Conservation (phyloP, 768 basidiomycete genomes). For the Auriculariales sp. region DNA sequence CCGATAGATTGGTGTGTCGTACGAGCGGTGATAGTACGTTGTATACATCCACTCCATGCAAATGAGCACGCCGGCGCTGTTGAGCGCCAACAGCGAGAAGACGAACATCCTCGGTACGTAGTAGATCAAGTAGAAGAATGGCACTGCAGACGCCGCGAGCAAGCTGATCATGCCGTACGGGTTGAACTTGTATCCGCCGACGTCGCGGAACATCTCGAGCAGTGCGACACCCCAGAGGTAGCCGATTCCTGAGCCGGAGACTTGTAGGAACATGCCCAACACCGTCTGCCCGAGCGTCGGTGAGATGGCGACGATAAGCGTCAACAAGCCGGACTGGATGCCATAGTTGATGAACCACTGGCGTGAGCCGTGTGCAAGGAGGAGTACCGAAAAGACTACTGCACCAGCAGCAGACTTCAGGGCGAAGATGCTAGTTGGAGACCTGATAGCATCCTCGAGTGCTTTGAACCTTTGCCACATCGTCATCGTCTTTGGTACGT, state of each 20-base stretch:
- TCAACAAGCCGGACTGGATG: conserved; percentile 13
- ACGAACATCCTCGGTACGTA: conserved; percentile 8
- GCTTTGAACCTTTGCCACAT: conserved; percentile 8
- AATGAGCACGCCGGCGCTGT: conserved; percentile 7
- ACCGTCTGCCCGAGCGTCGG: conserved; percentile 13
- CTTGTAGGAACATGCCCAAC: conserved; percentile 14
- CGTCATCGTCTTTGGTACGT: conserved; percentile 3
- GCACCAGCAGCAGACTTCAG: conserved; percentile 9
- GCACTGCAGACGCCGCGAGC: conserved; percentile 6
- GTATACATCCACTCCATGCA: conserved; percentile 10
- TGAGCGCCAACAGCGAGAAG: conserved; percentile 7
- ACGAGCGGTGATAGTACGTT: conserved; percentile 5
- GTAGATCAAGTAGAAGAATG: conserved; percentile 9
- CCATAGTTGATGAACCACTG: conserved; percentile 12
- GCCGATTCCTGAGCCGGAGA: conserved; percentile 11
- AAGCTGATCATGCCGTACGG: conserved; percentile 9
- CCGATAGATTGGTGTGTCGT: conserved; percentile 11
- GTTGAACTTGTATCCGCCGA: conserved; percentile 15
- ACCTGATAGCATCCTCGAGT: neutral
- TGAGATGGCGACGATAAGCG: conserved; percentile 14
- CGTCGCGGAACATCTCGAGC: conserved; percentile 12
- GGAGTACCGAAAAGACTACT: conserved; percentile 12
- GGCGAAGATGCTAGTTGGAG: conserved; percentile 10
- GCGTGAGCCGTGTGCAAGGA: conserved; percentile 11
- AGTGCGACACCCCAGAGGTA: neutral